A percentile compares a stretch with the other conserved stretches of the same genome.
Conservation (phyloP, 306 rosid species). For the Clitoria ternatea region DNA sequence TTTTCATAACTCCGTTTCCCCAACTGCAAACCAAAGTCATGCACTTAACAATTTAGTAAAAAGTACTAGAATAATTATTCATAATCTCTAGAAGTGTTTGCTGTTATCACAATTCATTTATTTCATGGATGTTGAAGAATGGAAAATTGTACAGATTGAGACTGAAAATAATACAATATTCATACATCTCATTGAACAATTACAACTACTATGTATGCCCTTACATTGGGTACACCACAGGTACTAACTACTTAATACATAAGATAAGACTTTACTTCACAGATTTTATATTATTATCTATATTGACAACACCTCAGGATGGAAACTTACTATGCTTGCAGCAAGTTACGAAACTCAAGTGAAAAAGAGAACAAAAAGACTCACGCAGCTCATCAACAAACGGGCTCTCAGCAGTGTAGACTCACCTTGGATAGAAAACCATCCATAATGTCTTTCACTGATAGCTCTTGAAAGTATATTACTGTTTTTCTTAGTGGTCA, state of each 20-base stretch:
- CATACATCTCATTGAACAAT: not conserved
- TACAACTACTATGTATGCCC: not conserved
- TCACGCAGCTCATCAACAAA: too few relatives aligned
- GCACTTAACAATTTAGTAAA: too few relatives aligned
- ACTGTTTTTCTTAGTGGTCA: too few relatives aligned
- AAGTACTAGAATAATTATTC: not conserved
- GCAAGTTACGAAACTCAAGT: not conserved
- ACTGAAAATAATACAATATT: not conserved
- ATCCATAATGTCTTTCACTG: too few relatives aligned
- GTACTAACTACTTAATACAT: not conserved
- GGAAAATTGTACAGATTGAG: not conserved
- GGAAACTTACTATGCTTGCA: not conserved
- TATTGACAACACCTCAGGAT: not conserved
- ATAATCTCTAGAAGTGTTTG: not conserved
- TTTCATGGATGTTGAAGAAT: not conserved
- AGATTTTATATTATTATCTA: not conserved
- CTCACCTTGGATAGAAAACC: too few relatives aligned
- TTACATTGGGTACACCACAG: not conserved
- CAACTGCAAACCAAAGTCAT: too few relatives aligned
- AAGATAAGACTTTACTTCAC: not conserved
- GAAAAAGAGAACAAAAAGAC: not conserved
- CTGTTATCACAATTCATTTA: not conserved
- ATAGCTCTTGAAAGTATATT: too few relatives aligned
- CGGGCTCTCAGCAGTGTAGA: too few relatives aligned
- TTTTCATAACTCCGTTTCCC: too few relatives aligned